A percentile compares a stretch with the other conserved stretches of the same genome.
phyloP scores from a whole-genome alignment of 148 eudicot genomes.

The Persicaria maculosa region DNA sequence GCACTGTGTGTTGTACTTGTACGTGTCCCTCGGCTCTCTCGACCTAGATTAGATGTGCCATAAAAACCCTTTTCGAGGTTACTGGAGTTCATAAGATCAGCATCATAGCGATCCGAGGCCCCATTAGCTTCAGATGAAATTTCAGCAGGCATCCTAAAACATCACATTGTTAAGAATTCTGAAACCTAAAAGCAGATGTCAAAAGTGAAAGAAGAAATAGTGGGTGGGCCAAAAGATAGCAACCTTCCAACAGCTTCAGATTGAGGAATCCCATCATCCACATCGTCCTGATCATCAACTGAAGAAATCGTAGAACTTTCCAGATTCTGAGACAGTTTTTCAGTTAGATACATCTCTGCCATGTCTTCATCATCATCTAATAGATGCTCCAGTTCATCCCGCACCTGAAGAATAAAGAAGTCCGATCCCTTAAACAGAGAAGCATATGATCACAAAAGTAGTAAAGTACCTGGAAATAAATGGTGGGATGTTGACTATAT shows the following conservation, averaged over 20 bases:
- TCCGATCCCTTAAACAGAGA: constrained; percentile 3
- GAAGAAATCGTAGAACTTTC: constrained; percentile 62
- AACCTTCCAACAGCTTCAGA: constrained; percentile 61
- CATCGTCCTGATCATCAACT: constrained; percentile 42
- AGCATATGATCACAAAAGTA: background rate
- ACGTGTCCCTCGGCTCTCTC: constrained; percentile 64
- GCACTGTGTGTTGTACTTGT: constrained; percentile 75
- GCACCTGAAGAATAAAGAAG: constrained; percentile 46
- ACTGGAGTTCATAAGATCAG: constrained; percentile 26
- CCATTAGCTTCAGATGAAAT: constrained; percentile 41
- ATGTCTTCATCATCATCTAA: constrained; percentile 94
- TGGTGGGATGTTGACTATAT: background rate
- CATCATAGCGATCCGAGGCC: constrained; percentile 37
- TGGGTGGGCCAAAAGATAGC: background rate
- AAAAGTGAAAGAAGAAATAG: constrained; percentile 10
- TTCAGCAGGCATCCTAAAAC: constrained; percentile 49
- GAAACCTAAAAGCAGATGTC: background rate
- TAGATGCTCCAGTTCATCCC: constrained; percentile 91
- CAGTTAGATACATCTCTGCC: constrained; percentile 98
- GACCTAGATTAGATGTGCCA: constrained; percentile 38
- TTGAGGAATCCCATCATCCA: constrained; percentile 42
- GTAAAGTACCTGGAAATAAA: background rate
- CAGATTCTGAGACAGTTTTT: constrained; percentile 60
- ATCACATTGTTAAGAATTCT: constrained; percentile 1
- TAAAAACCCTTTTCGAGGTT: constrained; percentile 34